Conservation (phyloP, 2,329 filamentous ascomycete genomes). For the Fusarium coicis region DNA sequence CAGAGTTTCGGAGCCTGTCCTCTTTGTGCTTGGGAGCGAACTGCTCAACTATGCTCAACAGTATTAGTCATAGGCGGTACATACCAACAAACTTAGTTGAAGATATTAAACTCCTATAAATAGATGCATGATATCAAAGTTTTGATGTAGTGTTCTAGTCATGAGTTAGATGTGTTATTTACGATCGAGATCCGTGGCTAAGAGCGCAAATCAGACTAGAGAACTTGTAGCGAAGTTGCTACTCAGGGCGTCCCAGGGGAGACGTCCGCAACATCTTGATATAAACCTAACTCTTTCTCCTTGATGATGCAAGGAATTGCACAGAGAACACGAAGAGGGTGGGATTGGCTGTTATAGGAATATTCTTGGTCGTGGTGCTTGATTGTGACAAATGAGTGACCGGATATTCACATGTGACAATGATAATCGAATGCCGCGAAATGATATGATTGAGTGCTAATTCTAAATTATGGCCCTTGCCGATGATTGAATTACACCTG, state of each 20-base stretch:
- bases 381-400: no score
- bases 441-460: background rate
- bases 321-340: background rate
- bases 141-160: background rate
- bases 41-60: background rate
- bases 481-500: background rate
- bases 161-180: background rate
- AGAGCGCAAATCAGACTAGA: background rate
- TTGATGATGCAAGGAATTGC: background rate
- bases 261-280: fast-evolving
- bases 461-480: background rate
- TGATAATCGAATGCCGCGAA: background rate
- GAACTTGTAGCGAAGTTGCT: background rate
- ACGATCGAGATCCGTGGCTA: background rate
- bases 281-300: fast-evolving
- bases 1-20: background rate
- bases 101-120: no score
- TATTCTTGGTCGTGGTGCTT: background rate
- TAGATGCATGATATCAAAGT: background rate
- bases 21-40: background rate
- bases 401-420: fast-evolving
- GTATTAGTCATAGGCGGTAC: background rate
- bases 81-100: background rate
- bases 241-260: fast-evolving
- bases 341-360: background rate